A percentile compares a stretch with the other conserved stretches of the same genome.
These are phyloP conservation scores for Kluyveromyces wickerhamii DNA, from an alignment of 805 yeast genomes.

Conservation along the genomic window DNA sequence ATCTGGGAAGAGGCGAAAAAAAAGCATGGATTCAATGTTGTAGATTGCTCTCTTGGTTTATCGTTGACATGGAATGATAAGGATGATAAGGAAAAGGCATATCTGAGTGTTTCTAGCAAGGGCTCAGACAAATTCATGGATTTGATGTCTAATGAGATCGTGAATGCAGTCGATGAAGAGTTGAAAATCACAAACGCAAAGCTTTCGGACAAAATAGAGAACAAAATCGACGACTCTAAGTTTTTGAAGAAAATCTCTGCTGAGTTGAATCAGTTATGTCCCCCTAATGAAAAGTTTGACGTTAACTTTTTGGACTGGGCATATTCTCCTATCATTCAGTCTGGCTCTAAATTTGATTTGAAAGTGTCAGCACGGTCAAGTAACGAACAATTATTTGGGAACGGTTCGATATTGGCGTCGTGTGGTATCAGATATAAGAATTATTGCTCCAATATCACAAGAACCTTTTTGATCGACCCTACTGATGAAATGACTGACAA, in stretches of 20 bases:
- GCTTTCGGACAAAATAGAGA: constrained; percentile 69
- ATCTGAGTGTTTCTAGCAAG: constrained; percentile 62
- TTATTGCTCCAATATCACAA: constrained; percentile 79
- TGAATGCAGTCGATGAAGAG: constrained; percentile 80
- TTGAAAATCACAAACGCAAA: constrained; percentile 62
- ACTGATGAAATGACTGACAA: constrained; percentile 67
- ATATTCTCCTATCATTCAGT: constrained; percentile 82
- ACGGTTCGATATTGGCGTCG: constrained; percentile 75
- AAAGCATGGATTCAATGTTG: constrained; percentile 32
- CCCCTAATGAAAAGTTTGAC: constrained; percentile 59
- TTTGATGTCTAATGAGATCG: constrained; percentile 80
- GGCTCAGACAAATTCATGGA: constrained; percentile 75
- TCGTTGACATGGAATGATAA: constrained; percentile 62
- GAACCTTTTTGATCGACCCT: constrained; percentile 89
- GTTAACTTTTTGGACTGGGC: constrained; percentile 83
- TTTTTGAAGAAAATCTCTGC: constrained; percentile 53
- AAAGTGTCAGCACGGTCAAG: constrained; percentile 76
- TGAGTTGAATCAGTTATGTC: constrained; percentile 30
- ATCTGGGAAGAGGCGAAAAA: constrained; percentile 33
- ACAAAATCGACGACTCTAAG: constrained; percentile 69
- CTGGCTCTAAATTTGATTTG: constrained; percentile 79
- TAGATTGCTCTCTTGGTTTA: constrained; percentile 47
- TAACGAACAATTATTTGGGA: constrained; percentile 52
- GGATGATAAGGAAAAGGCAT: constrained; percentile 68
- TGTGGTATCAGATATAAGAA: constrained; percentile 81